Evolutionary conservation across 129 eudicot species (phyloP), one percentile per base, ranked within the genome.

Genomic region (Lactuca saligna): DNA sequence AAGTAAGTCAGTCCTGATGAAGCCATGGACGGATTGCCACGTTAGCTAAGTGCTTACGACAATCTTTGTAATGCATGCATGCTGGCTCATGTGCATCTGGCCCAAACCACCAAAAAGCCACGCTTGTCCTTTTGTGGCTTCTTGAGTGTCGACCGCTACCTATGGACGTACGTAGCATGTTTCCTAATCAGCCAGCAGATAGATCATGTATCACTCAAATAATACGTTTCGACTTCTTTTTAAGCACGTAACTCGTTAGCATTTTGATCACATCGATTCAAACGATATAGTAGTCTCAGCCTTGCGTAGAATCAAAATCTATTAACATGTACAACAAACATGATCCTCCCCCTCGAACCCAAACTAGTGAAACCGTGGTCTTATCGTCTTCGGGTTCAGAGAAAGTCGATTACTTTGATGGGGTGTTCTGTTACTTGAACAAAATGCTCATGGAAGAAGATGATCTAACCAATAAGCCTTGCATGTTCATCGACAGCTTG

Each of bases 381-480:
- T 46, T 46, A 10, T 46, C 15, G 3, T 46, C n/a, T 11, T 46
- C 51, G 51, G n/a, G 51, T 46, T 12, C 51, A 46, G 57, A 53
- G 29, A 53, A 53, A 5, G 65, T n/a, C 17, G 82, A 86, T 20
- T 78, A 59, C 63, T 83, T 77, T 61, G 77, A 79, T 60, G 85
- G 77, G 37, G 83, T 82, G 10, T 72, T 72, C 64, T 57, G 76
- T 14, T 82, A 72, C 82, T 79, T 87, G 59, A 74, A 71, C 42
- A 66, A 74, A 68, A 87, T 83, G 81, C 73, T 87, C 7, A 63
- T 87, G 87, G 87, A 83, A 75, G 94, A 83, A 57, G 87, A 79
- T 12, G 86, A 84, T 59, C 72, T 80, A 68, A 77, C 78, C 14
- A 76, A 78, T 29, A 68, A 61, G 15, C 86, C 89, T 41, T 66